Evolutionary conservation across 805 yeast species (phyloP).

Genomic region (Brettanomyces nanus): DNA sequence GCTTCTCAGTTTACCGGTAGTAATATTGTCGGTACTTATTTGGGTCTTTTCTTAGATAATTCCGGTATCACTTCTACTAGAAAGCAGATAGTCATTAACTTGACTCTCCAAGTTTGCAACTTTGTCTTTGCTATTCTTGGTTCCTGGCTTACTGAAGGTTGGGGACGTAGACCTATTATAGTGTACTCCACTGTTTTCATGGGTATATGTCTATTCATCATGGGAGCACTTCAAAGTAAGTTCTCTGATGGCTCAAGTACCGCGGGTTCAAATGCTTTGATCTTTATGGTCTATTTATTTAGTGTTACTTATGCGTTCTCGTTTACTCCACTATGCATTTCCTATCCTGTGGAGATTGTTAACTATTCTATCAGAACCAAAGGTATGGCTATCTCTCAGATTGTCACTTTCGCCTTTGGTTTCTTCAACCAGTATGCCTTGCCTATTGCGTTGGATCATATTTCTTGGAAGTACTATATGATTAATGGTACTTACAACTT

Average conservation of each 20-base stretch:
- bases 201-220: constrained; percentile 20
- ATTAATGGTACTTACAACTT: constrained; percentile 19
- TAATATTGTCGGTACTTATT: constrained; percentile 24
- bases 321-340: constrained; percentile 20
- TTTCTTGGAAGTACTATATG: constrained; percentile 19
- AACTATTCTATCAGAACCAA: constrained; percentile 19
- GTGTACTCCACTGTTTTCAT: constrained; percentile 17
- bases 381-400: constrained; percentile 20
- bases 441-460: constrained; percentile 24
- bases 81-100: constrained; percentile 22
- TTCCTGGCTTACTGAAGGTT: constrained; percentile 17
- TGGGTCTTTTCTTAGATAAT: constrained; percentile 25
- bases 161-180: constrained; percentile 19
- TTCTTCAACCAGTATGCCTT: constrained; percentile 20
- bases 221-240: constrained; percentile 18
- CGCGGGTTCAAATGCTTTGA: constrained; percentile 18
- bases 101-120: constrained; percentile 15
- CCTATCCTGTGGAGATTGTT: constrained; percentile 21
- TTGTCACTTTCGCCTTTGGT: constrained; percentile 19
- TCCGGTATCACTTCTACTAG: constrained; percentile 19
- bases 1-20: constrained; percentile 22
- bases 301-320: constrained; percentile 19
- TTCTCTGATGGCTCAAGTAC: constrained; percentile 15
- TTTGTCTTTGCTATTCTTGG: constrained; percentile 20
- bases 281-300: constrained; percentile 19